Base-by-base conservation (phyloP, 129 eudicot species). In the Flaveria bidentis region DNA sequence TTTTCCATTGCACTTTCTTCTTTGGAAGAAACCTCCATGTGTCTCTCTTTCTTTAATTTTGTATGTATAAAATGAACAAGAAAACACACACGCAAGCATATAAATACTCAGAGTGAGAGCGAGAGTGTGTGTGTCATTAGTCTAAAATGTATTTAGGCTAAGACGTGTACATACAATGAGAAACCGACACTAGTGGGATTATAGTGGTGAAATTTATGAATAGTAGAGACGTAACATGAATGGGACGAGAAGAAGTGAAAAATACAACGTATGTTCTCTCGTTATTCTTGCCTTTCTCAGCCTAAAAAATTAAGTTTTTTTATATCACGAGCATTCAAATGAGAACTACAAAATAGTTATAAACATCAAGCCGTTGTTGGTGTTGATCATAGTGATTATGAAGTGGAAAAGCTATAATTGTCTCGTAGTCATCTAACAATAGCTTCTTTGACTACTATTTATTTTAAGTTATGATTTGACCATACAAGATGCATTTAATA, bases 21-120 rank as follows among this genome's bases (percentile, higher is more conserved):
- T 55, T 52, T 28, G 49, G 23, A 57, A 56, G 71, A 33, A 67
- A 17, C 80, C 65, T 80, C 79, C 84, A 80, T 80, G 10, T 73
- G 11, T 55, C 45, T 30, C 1, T 77, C 33, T 74, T 33, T 73
- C 4, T 57, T 7, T 22, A 28, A 15, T 71, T 71, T 2, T 41
- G 3, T 66, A n/a, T 39, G 22, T 6, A 30, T 15, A 30, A 64
- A 15, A 6, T 64, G 45, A 64, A 33, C 69, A 63, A 63, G 20
- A 64, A 26, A 14, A 62, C 20, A 62, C 10, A 12, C 42, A 61
- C 39, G 13, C 9, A 23, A 2, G 1, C n/a, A 33, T 63, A 63
- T 63, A 63, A 63, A 30, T 30, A 14, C 20, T 1, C 18, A 4
- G 0, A 26, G 8, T 3, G 9, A 11, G 0, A 26, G 8, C 1